Evolutionary conservation across 2,329 filamentous ascomycete genomes (phyloP), one percentile per base, ranked within the genome.

Genomic region (Pseudogymnoascus sp.): DNA sequence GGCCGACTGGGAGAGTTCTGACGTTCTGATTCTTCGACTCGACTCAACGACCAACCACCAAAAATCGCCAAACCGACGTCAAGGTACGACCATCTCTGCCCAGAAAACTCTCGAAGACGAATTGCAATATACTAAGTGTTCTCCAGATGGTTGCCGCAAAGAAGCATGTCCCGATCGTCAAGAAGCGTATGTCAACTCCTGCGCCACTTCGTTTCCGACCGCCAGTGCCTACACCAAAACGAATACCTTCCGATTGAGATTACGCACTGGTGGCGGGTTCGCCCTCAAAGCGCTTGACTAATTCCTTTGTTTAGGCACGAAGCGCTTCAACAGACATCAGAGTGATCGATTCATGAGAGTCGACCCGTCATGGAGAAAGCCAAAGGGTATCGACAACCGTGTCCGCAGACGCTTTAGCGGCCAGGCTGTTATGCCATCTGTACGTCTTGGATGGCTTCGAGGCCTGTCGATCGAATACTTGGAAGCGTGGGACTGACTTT

Each of bases 311-410:
- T 77, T 75, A 96, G 91, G 88, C 87, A 92, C 89, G 77, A 91
- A 93, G 87, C 86, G 84, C 83, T 99, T 97, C 89, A 88, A 87
- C 82, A 90, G 95, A 79, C 95, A 99, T 84, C 95, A 99, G 88
- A 90, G 86, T 81, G 95, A 97, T 82, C 88, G 88, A 79, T 99
- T 96, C 86, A 96, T 88, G 84, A 88, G 95, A 78, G 88, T 97
- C 73, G 88, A 85, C 77, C 79, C 89, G 72, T 88, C 86, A 86
- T 99, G 95, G 95, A 90, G 95, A 83, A 99, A 97, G 87, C 95
- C 95, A 73, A 99, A 99, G 91, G 95, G 95, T 91, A 99, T 99
- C 82, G 95, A 99, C 84, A 96, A 93, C 85, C 85, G 90, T 76
- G 93, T 99, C 78, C 90, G 95, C 79, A 88, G 95, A 86, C 91